Evolutionary conservation across 139 green algal species (phyloP), one percentile per base, ranked within the genome.

Genomic region (Edaphochlamys debaryana): DNA sequence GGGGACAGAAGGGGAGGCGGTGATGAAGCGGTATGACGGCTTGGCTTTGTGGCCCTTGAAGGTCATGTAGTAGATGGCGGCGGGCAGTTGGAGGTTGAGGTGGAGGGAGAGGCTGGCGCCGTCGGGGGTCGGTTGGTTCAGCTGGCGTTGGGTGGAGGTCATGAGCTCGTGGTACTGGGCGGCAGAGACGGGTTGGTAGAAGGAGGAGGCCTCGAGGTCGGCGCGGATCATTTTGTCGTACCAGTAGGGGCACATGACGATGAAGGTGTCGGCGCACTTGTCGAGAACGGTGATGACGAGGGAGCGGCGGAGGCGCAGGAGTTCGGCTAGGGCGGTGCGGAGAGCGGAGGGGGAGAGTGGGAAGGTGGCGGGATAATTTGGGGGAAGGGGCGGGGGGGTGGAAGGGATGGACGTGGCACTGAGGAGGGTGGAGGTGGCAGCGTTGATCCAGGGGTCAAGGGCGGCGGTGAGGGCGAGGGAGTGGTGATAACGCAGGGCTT

Each of bases 261-360:
- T n/a, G n/a, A n/a, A n/a, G n/a, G n/a, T 68, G 62, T 69, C 11
- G n/a, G 63, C 32, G 63, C 63, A 69, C 32, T 69, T 69, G 63
- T 69, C 63, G 13, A 69, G 22, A 32, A 69, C 63, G 32, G 63
- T 30, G 30, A 69, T 69, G 63, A 41, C 32, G 5, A 42, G 32
- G 63, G 9, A 13, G 2, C 19, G n/a, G 32, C n/a, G n/a, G 4
- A 45, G 29, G 63, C 32, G 63, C 1, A 9, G 63, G 9, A 58
- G 25, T 58, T 58, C 50, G 50, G 6, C 50, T 9, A 2, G 5
- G 4, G 50, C 50, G 50, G 50, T 3, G 50, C 20, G 20, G 6
- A 58, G n/a, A n/a, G n/a, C 5, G 50, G 50, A 4, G 50, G 50
- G n/a, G n/a, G n/a, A n/a, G n/a, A n/a, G n/a, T n/a, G 6, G 50